Percentiles rank a stretch among this genome's conserved stretches.
phyloP scores from a whole-genome alignment of 179 eudicot genomes.

The Patellifolia procumbens region DNA sequence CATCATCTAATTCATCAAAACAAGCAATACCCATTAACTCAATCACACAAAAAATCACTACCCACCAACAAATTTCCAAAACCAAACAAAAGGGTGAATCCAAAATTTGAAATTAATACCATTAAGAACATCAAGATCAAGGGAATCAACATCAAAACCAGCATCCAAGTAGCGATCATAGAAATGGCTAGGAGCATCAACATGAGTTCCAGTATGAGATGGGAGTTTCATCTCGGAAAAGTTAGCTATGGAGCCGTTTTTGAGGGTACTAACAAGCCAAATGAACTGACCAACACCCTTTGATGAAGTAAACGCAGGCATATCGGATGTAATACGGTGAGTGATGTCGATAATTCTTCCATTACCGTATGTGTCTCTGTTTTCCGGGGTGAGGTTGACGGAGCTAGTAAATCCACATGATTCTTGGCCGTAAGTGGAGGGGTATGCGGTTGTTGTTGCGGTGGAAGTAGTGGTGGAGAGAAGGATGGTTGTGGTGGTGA shows the following conservation, averaged over 20 bases:
- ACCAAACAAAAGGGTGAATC: neutral
- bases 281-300: constrained; percentile 67
- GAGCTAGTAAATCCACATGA: constrained; percentile 32
- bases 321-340: constrained; percentile 48
- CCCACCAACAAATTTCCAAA: neutral
- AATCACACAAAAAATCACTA: neutral
- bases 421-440: constrained; percentile 37
- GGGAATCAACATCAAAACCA: constrained; percentile 76
- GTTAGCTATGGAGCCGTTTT: constrained; percentile 75
- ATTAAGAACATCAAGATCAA: constrained; percentile 70
- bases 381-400: constrained; percentile 21
- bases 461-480: constrained; percentile 26
- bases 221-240: constrained; percentile 69
- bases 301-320: constrained; percentile 55
- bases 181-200: constrained; percentile 76
- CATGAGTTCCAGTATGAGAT: constrained; percentile 73
- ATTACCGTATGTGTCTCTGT: constrained; percentile 54
- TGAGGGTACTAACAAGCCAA: constrained; percentile 51
- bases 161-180: constrained; percentile 61
- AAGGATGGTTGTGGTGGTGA: constrained; percentile 11
- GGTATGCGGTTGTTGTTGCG: constrained; percentile 58
- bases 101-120: constrained; percentile 40
- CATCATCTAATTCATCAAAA: neutral
- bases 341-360: constrained; percentile 65
- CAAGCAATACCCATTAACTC: neutral